phyloP scores from a whole-genome alignment of 2,329 filamentous ascomycete species.

The Ophiostoma ulmi region DNA sequence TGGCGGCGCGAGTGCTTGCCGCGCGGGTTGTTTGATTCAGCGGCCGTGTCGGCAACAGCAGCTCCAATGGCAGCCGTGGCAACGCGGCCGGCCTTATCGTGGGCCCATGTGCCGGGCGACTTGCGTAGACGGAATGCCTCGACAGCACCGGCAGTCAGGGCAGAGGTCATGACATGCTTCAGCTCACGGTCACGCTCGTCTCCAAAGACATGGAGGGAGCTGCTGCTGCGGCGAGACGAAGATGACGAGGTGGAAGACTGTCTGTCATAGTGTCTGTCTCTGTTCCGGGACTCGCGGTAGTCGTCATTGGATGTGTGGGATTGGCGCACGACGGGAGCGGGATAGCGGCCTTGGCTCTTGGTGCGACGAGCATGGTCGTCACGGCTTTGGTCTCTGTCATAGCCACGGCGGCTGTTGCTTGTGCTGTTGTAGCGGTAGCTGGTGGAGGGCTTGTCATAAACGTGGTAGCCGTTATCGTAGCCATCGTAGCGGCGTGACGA shows the following conservation, averaged over 20 bases:
- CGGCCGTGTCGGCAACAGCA: conserved; percentile 26
- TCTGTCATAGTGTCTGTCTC: not conserved
- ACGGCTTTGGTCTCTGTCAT: conserved; percentile 11
- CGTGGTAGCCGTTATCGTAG: conserved; percentile 9
- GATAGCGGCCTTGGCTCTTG: not conserved
- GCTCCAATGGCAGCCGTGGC: conserved; percentile 28
- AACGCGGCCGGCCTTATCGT: conserved; percentile 25
- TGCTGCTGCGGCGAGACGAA: not conserved
- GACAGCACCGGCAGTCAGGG: conserved; percentile 26
- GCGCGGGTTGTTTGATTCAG: conserved; percentile 19
- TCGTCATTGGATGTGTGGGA: not conserved
- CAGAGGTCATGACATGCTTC: conserved; percentile 24
- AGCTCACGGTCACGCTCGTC: conserved; percentile 18
- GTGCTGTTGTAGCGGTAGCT: conserved; percentile 5
- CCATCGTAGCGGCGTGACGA: conserved; percentile 4
- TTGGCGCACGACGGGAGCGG: not conserved
- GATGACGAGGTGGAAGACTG: conserved; percentile 4
- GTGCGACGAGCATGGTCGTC: not conserved
- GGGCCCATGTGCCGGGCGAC: conserved; percentile 25
- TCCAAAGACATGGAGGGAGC: not conserved
- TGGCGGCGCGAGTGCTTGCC: conserved; percentile 28
- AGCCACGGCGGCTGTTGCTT: not conserved
- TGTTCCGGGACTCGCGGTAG: not conserved
- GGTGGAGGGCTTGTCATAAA: not conserved
- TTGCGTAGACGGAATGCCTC: conserved; percentile 27